A percentile compares a stretch with the other conserved stretches of the same genome.
These are phyloP conservation scores for Colletotrichum neosansevieriae DNA, from an alignment of 2,329 filamentous ascomycete species.

Conservation along the genomic window DNA sequence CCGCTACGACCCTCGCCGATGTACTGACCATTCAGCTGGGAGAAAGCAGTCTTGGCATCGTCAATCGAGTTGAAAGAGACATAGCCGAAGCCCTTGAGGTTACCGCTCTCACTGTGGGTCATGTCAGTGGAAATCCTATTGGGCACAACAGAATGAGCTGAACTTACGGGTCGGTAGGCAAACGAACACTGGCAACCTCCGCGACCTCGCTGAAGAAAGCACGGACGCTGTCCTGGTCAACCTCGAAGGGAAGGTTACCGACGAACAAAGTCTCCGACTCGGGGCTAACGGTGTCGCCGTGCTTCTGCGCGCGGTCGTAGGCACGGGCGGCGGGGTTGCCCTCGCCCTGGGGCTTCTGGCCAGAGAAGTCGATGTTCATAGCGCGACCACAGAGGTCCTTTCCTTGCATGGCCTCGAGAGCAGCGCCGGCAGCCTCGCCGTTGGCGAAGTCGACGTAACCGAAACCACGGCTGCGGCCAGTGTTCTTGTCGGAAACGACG, in stretches of 20 bases:
- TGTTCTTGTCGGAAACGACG: slow-evolving; percentile 85
- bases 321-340: slow-evolving; percentile 67
- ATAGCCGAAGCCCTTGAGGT: slow-evolving; percentile 93
- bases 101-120: slow-evolving; percentile 74
- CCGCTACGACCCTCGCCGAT: slow-evolving; percentile 75
- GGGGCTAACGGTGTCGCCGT: slow-evolving; percentile 83
- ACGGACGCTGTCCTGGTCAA: slow-evolving; percentile 79
- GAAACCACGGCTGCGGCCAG: slow-evolving; percentile 89
- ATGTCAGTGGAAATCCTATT: slow-evolving; percentile 43
- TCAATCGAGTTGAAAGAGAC: slow-evolving; percentile 86
- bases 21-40: slow-evolving; percentile 75
- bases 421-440: slow-evolving; percentile 75
- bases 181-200: slow-evolving; percentile 81
- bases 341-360: slow-evolving; percentile 70
- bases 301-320: slow-evolving; percentile 73
- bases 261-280: slow-evolving; percentile 91
- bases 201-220: slow-evolving; percentile 80
- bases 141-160: background rate
- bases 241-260: slow-evolving; percentile 89
- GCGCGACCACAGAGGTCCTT: slow-evolving; percentile 79
- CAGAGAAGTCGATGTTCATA: slow-evolving; percentile 84
- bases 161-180: slow-evolving; percentile 84
- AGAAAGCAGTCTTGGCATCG: slow-evolving; percentile 82
- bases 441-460: slow-evolving; percentile 90
- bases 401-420: slow-evolving; percentile 80